Conservation (phyloP, 768 basidiomycete species). For the Sporobolomyces pararoseus region DNA sequence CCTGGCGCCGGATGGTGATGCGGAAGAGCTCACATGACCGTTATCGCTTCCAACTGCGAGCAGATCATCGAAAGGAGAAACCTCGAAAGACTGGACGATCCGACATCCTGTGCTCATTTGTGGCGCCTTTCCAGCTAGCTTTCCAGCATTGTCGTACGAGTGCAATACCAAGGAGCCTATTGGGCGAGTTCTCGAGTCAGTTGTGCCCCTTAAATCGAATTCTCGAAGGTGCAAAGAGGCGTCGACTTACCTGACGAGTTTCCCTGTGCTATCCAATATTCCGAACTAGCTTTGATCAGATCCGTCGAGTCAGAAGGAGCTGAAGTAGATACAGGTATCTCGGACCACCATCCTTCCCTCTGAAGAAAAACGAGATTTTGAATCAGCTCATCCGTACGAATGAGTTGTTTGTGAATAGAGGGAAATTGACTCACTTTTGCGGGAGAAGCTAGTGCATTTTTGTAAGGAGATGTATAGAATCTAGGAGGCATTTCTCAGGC, state of each 20-base stretch:
- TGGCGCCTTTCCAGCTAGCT: constrained; percentile 9
- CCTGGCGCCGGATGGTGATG: background rate
- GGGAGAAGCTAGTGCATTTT: constrained; percentile 26
- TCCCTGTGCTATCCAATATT: constrained; percentile 34
- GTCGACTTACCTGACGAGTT: constrained; percentile 15
- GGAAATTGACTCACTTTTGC: constrained; percentile 27
- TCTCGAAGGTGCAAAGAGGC: too few species aligned
- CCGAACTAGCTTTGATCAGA: constrained; percentile 4
- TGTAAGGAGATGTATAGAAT: constrained; percentile 40
- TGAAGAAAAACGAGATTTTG: background rate
- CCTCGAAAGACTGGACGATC: constrained; percentile 24
- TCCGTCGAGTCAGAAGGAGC: constrained; percentile 19
- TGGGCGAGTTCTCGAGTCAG: background rate
- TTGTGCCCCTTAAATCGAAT: too few species aligned
- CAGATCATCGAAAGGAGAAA: constrained; percentile 27
- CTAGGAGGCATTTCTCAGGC: constrained; percentile 30
- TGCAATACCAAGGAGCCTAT: constrained; percentile 33
- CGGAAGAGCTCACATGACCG: background rate
- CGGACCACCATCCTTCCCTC: constrained; percentile 40
- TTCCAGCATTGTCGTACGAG: constrained; percentile 22
- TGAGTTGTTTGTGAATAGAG: too few species aligned
- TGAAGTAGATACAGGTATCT: constrained; percentile 21
- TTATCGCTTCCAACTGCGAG: constrained; percentile 23
- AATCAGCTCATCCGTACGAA: background rate
- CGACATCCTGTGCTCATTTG: constrained; percentile 3